These are phyloP conservation scores for Fusarium incarnatum DNA, from an alignment of 2,329 filamentous ascomycete species.

Conservation along the genomic window DNA sequence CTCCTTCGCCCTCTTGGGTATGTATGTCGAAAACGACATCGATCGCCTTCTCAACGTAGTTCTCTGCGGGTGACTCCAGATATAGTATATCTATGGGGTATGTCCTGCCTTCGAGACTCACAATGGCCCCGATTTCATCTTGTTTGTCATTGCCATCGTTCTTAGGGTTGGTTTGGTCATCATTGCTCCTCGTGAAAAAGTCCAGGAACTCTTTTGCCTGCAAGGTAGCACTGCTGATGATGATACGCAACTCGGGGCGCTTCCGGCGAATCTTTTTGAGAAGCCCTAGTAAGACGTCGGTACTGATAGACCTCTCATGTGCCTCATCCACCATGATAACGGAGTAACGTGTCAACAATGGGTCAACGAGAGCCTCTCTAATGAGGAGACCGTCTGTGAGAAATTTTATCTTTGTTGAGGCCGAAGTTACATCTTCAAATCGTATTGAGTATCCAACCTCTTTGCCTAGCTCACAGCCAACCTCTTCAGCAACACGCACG, in stretches of 20 bases:
- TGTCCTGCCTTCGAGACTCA: conserved; percentile 87
- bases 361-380: conserved; percentile 92
- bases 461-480: conserved; percentile 86
- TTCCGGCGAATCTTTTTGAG: conserved; percentile 89
- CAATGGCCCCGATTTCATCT: conserved; percentile 62
- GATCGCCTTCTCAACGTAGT: conserved; percentile 87
- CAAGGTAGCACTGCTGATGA: conserved; percentile 93
- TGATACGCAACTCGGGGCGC: conserved; percentile 83
- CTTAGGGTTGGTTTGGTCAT: conserved; percentile 48
- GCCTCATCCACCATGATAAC: conserved; percentile 99
- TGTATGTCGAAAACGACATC: conserved; percentile 91
- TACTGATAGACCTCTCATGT: conserved; percentile 92
- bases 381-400: conserved; percentile 93
- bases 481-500: conserved; percentile 87
- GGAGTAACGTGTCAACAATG: conserved; percentile 88
- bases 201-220: conserved; percentile 87
- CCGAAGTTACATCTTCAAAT: conserved; percentile 91
- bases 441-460: conserved; percentile 93
- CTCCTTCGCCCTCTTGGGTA: conserved; percentile 80
- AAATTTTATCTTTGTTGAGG: conserved; percentile 90
- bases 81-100: conserved; percentile 91
- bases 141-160: conserved; percentile 47
- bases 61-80: conserved; percentile 79
- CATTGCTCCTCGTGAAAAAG: conserved; percentile 72
- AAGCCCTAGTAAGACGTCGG: conserved; percentile 88